Evolutionary conservation across 352 stramenopile species (phyloP).

Genomic region (Halophytophthora batemanensis): DNA sequence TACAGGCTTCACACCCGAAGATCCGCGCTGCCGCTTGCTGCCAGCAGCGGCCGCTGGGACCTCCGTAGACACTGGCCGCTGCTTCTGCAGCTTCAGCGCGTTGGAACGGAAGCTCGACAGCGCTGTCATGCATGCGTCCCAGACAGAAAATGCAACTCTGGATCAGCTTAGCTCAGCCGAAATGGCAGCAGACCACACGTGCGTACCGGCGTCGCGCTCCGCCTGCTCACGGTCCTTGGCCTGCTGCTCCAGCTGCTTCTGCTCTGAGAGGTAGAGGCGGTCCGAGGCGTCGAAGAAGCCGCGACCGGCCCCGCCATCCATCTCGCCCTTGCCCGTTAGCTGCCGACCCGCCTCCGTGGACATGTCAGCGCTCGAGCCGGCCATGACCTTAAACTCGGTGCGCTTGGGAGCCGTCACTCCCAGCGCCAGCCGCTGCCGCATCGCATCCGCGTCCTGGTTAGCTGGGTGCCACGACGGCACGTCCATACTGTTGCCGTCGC

Average conservation of each 20-base stretch:
- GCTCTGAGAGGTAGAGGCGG: constrained; percentile 67
- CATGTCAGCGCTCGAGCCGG: constrained; percentile 49
- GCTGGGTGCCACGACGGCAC: constrained; percentile 73
- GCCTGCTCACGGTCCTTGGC: constrained; percentile 28
- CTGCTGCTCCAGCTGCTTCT: constrained; percentile 47
- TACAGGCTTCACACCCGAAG: constrained; percentile 14
- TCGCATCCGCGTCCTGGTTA: constrained; percentile 49
- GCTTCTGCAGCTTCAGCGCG: constrained; percentile 50
- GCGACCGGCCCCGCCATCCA: constrained; percentile 30
- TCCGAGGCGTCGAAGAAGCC: constrained; percentile 76
- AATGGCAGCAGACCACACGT: not conserved
- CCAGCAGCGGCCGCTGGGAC: constrained; percentile 7
- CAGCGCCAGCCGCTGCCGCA: constrained; percentile 26
- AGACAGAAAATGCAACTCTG: too few relatives aligned
- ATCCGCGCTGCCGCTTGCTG: constrained; percentile 4
- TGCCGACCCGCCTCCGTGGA: constrained; percentile 64
- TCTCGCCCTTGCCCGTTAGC: constrained; percentile 49
- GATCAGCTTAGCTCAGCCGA: too few relatives aligned
- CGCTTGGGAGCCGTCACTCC: constrained; percentile 23
- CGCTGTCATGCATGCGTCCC: too few relatives aligned
- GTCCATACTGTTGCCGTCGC: constrained; percentile 39
- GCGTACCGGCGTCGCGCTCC: constrained; percentile 35
- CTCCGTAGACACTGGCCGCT: constrained; percentile 30
- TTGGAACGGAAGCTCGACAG: constrained; percentile 63
- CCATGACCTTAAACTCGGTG: constrained; percentile 70